Evolutionary conservation across 345 rosid species (phyloP).

Genomic region (Ceriops tagal): DNA sequence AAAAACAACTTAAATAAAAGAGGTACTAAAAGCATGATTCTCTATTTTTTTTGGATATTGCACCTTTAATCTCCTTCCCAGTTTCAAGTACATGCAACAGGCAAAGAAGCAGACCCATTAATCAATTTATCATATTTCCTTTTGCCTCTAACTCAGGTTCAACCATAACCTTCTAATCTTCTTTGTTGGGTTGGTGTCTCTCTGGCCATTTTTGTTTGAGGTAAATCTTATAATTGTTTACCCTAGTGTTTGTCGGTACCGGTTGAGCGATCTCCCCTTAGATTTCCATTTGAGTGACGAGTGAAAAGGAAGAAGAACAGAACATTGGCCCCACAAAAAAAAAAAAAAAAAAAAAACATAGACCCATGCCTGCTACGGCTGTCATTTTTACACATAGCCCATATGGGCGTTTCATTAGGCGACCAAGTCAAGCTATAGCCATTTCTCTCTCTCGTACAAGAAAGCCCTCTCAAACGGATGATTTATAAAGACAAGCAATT

Average conservation of each 20-base stretch:
- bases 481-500: neutral
- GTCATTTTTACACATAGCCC: slow-evolving; percentile 70
- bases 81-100: slow-evolving; percentile 42
- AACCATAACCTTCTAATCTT: slow-evolving; percentile 24
- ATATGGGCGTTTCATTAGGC: slow-evolving; percentile 71
- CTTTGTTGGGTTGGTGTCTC: slow-evolving; percentile 22
- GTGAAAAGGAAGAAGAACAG: slow-evolving; percentile 58
- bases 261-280: slow-evolving; percentile 79
- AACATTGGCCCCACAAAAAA: slow-evolving; percentile 68
- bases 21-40: too few species aligned
- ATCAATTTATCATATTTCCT: slow-evolving; percentile 38
- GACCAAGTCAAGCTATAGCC: slow-evolving; percentile 61
- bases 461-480: neutral
- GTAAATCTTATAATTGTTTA: slow-evolving; percentile 8
- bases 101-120: slow-evolving; percentile 38
- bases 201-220: slow-evolving; percentile 19
- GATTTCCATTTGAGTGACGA: slow-evolving; percentile 65
- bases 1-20: too few species aligned
- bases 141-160: slow-evolving; percentile 34
- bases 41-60: slow-evolving; percentile 27
- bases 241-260: slow-evolving; percentile 39
- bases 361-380: slow-evolving; percentile 63
- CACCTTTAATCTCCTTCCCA: slow-evolving; percentile 38
- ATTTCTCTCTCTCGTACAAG: slow-evolving; percentile 17
- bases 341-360: slow-evolving; percentile 71